Base-by-base conservation (phyloP, 805 yeast genomes). In the Yamadazyma phyllophila region DNA sequence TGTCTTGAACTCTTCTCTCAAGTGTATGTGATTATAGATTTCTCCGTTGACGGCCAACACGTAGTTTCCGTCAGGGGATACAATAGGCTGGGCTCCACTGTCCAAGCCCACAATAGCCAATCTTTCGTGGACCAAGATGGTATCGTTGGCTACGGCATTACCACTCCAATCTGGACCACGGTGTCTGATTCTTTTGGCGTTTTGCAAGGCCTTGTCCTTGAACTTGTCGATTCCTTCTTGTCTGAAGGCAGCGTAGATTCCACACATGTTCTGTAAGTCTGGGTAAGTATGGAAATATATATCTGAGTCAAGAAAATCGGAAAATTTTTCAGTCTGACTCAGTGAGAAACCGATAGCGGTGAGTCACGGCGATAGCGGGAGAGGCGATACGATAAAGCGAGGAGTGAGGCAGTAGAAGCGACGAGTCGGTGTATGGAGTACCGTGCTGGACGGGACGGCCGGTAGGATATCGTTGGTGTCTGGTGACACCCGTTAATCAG, bases 101-200 rank as follows among this genome's bases (percentile, higher is more conserved):
- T 90, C 97, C 58, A 94, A 77, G 58, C 99, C 99, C 51, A 94
- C 99, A 64, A 94, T 91, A 55, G 98, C 95, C 65, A 94, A 78
- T 76, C 99, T 88, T 76, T 94, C 99, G 67, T 94, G 99, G 58
- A 87, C 83, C 56, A 94, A 71, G 55, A 94, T 83, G 39, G 97
- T 88, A 54, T 74, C 66, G 83, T 88, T 88, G 63, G 83, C 82
- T 54, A 79, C 72, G 54, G 78, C 66, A 82, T 89, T 90, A 62
- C 99, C 99, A 32, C 90, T 79, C 99, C 99, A 94, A 72, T 94
- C 99, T 56, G 99, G 99, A 62, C 99, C 99, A 72, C 99, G 85
- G 72, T 94, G 99, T 74, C 99, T 84, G 66, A 92, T 85, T 71
- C 91, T 81, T 70, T 89, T 92, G 51, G 98, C 79, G 65, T 88